A percentile compares a stretch with the other conserved stretches of the same genome.
These are phyloP conservation scores for Craterostigma plantagineum DNA, from an alignment of 257 asterid species.

Conservation along the genomic window DNA sequence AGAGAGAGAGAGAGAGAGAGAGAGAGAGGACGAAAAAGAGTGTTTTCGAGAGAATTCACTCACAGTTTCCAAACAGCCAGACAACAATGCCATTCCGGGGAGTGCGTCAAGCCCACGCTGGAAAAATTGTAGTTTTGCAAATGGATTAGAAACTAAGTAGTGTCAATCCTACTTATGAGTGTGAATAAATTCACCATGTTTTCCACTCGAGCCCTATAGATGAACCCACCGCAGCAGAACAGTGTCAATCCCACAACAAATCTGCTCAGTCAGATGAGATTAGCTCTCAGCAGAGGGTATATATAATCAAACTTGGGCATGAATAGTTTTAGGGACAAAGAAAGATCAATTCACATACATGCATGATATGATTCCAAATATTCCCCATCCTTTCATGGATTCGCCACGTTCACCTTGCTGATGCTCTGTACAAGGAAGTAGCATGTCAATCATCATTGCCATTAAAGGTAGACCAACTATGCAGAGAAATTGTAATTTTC, in stretches of 20 bases:
- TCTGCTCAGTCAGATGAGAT: constrained; percentile 26
- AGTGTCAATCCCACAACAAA: constrained; percentile 36
- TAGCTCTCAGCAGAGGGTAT: constrained; percentile 1
- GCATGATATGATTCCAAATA: constrained; percentile 76
- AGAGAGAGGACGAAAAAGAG: too few relatives aligned
- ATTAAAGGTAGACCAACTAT: too few relatives aligned
- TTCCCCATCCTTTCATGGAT: constrained; percentile 69
- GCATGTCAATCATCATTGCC: too few relatives aligned
- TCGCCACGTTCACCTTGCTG: constrained; percentile 34
- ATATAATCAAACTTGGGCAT: neutral
- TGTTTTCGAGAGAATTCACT: constrained; percentile 23
- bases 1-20: too few relatives aligned
- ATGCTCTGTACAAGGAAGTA: constrained; percentile 24
- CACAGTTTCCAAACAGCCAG: constrained; percentile 85
- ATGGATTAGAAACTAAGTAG: neutral
- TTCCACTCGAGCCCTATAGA: constrained; percentile 44
- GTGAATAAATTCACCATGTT: constrained; percentile 37
- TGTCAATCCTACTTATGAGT: neutral
- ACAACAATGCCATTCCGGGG: constrained; percentile 70
- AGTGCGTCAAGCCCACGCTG: constrained; percentile 83
- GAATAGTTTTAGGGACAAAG: neutral
- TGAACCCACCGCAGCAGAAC: constrained; percentile 62
- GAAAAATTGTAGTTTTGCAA: neutral
- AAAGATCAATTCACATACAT: constrained; percentile 26
- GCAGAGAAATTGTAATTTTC: too few relatives aligned